A percentile compares a stretch with the other conserved stretches of the same genome.
These are phyloP conservation scores for Pythium utonaiense DNA, from an alignment of 352 stramenopile species.

Conservation along the genomic window DNA sequence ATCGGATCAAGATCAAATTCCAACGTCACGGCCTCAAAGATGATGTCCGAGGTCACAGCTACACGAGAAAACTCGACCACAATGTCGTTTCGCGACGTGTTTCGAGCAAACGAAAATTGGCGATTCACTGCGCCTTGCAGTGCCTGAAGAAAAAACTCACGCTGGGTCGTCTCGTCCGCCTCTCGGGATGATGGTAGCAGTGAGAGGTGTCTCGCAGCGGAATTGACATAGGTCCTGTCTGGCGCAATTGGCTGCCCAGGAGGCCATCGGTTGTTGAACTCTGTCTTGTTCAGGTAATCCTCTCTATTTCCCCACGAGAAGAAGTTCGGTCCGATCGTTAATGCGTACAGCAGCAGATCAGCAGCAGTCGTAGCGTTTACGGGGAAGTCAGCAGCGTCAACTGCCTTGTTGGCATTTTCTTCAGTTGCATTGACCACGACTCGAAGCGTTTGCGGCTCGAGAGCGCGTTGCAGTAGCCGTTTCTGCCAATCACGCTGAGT, in stretches of 20 bases:
- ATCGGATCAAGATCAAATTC: no score
- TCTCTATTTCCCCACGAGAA: constrained; percentile 2
- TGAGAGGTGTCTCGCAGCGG: not conserved
- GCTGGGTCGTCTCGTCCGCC: not conserved
- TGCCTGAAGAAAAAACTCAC: not conserved
- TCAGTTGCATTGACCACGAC: constrained; percentile 11
- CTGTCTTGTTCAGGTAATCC: not conserved
- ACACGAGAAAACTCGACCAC: constrained; percentile 10
- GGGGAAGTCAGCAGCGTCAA: not conserved
- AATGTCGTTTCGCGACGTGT: constrained; percentile 4
- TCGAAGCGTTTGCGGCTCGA: not conserved
- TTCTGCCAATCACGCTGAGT: constrained; percentile 12
- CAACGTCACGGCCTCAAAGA: constrained; percentile 19
- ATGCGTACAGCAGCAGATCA: constrained; percentile 8
- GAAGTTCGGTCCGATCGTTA: not conserved
- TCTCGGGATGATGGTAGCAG: not conserved
- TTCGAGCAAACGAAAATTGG: constrained; percentile 6
- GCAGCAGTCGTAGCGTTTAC: constrained; percentile 18
- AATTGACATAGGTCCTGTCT: not conserved
- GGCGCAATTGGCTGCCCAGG: no score
- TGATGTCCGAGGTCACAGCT: constrained; percentile 4
- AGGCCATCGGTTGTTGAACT: not conserved
- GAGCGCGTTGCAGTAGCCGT: not conserved
- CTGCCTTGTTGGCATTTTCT: not conserved
- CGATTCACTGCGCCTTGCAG: not conserved